Conservation (phyloP, 2,329 filamentous ascomycete species). For the Cordyceps tenuipes region DNA sequence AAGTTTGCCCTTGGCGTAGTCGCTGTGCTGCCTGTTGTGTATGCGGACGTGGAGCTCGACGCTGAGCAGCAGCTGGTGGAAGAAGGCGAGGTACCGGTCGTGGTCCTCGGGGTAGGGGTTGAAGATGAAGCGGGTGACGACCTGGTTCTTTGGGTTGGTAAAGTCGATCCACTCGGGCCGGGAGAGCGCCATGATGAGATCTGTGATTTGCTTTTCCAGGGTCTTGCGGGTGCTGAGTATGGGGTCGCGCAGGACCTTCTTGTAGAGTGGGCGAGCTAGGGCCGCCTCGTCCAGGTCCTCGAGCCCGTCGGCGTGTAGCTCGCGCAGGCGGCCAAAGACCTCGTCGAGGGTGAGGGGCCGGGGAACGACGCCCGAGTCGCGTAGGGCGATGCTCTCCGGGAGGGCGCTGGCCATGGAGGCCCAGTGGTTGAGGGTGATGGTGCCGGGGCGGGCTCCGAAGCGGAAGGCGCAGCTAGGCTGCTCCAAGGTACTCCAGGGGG, state of each 20-base stretch:
- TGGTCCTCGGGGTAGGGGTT: conserved; percentile 48
- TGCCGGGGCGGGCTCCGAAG: conserved; percentile 59
- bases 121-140: conserved; percentile 65
- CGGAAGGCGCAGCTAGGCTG: conserved; percentile 64
- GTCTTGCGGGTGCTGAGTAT: conserved; percentile 51
- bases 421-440: conserved; percentile 65
- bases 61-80: conserved; percentile 67
- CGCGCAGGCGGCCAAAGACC: conserved; percentile 51
- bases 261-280: conserved; percentile 58
- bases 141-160: conserved; percentile 59
- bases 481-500: conserved; percentile 64
- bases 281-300: conserved; percentile 50
- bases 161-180: conserved; percentile 69
- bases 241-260: conserved; percentile 57
- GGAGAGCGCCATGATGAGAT: conserved; percentile 61
- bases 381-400: conserved; percentile 47
- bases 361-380: conserved; percentile 50
- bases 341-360: conserved; percentile 50
- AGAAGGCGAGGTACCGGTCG: conserved; percentile 56
- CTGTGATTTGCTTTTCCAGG: conserved; percentile 63
- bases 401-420: conserved; percentile 48
- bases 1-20: conserved; percentile 56
- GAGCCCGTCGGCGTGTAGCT: conserved; percentile 43
- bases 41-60: conserved; percentile 65
- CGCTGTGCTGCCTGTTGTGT: conserved; percentile 51